These are phyloP conservation scores for Keithomyces neogunnii DNA, from an alignment of 2,329 filamentous ascomycete species.

Conservation along the genomic window DNA sequence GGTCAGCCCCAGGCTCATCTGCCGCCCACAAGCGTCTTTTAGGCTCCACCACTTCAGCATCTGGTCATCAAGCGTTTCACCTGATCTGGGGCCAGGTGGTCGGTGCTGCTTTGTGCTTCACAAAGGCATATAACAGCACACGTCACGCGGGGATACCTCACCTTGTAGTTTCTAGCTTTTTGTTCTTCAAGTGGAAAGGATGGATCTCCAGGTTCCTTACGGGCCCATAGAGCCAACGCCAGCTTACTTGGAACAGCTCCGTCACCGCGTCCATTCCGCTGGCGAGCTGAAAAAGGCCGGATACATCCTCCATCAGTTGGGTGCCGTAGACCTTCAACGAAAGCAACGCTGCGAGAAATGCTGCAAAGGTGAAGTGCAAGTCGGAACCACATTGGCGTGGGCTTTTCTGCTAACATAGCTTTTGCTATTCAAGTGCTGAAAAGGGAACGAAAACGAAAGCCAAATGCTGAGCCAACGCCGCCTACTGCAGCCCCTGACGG, in stretches of 20 bases:
- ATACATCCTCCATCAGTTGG: constrained; percentile 18
- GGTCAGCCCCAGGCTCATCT: too few species aligned
- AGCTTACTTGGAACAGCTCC: constrained; percentile 13
- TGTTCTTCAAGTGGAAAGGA: neutral
- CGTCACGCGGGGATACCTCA: neutral
- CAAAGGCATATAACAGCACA: too few species aligned
- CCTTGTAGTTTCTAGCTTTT: neutral
- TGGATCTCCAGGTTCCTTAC: constrained; percentile 1
- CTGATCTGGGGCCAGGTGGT: too few species aligned
- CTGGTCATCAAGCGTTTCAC: too few species aligned
- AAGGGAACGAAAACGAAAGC: constrained; percentile 1
- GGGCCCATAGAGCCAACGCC: constrained; percentile 13
- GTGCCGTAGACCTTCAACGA: constrained; percentile 17
- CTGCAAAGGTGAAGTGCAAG: constrained; percentile 12
- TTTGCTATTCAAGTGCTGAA: neutral
- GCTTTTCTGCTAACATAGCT: neutral
- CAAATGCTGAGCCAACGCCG: neutral
- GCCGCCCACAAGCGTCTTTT: too few species aligned
- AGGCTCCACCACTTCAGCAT: too few species aligned
- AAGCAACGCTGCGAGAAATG: constrained; percentile 23
- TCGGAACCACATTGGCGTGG: too few species aligned
- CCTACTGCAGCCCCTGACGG: neutral
- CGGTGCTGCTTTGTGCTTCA: too few species aligned
- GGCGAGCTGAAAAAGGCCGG: constrained; percentile 15
- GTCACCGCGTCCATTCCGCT: constrained; percentile 10